Evolutionary conservation across 169 alveolate species (phyloP).

Genomic region (Plasmodium gonderi): DNA sequence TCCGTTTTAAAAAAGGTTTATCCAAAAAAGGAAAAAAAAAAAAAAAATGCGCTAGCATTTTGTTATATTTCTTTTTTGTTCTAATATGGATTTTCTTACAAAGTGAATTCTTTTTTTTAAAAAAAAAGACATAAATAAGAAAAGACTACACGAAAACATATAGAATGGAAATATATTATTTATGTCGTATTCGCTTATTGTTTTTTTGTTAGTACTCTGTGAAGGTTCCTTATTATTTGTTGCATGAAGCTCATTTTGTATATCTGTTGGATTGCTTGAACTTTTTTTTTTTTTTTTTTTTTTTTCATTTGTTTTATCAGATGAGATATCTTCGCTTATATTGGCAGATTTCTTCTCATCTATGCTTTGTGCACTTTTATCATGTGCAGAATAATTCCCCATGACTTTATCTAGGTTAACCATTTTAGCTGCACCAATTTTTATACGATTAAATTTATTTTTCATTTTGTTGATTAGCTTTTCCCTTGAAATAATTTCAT

Average conservation of each 20-base stretch:
- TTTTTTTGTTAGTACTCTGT: slow-evolving; percentile 5
- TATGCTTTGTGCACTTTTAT: background rate
- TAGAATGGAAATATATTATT: slow-evolving; percentile 69
- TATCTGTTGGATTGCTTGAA: too few species aligned
- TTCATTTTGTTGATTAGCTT: slow-evolving; percentile 22
- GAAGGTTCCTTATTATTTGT: too few species aligned
- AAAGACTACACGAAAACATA: slow-evolving; percentile 74
- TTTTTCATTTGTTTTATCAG: background rate
- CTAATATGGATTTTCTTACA: slow-evolving; percentile 22
- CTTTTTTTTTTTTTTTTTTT: background rate
- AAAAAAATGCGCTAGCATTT: background rate
- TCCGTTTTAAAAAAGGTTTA: too few species aligned
- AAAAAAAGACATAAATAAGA: slow-evolving; percentile 68
- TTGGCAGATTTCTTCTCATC: too few species aligned
- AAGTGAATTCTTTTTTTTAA: slow-evolving; percentile 52
- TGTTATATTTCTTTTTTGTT: slow-evolving; percentile 3
- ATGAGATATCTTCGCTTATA: too few species aligned
- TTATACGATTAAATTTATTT: slow-evolving; percentile 3
- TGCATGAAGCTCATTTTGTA: too few species aligned
- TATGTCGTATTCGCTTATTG: slow-evolving; percentile 41
- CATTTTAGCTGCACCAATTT: background rate
- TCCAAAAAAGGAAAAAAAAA: background rate
- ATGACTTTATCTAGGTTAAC: background rate
- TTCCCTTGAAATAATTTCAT: slow-evolving; percentile 18
- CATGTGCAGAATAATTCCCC: background rate